Conservation (phyloP, 2,329 filamentous ascomycete genomes). For the Pseudogymnoascus sp. region DNA sequence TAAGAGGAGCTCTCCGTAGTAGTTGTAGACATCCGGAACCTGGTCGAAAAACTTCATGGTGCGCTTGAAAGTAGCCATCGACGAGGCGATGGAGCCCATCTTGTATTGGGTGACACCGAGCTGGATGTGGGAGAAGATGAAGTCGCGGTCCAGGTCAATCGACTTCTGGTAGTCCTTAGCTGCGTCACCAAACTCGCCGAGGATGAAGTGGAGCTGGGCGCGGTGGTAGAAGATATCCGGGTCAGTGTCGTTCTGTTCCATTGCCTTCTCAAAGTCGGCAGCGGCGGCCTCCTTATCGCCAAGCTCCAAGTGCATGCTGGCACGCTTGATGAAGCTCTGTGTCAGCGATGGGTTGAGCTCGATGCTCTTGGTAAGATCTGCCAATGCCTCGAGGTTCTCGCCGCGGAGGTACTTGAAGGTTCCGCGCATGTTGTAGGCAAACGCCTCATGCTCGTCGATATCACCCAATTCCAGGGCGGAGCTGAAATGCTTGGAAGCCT, state of each 20-base stretch:
- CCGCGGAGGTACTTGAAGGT: conserved; percentile 92
- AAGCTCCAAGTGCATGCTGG: conserved; percentile 93
- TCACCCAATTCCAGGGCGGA: conserved; percentile 76
- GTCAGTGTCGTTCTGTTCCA: conserved; percentile 76
- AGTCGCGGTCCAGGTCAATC: conserved; percentile 88
- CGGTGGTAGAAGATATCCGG: conserved; percentile 99
- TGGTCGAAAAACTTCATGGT: conserved; percentile 98
- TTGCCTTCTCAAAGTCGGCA: conserved; percentile 77
- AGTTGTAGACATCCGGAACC: conserved; percentile 97
- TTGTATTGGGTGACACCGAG: conserved; percentile 99
- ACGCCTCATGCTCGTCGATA: conserved; percentile 73
- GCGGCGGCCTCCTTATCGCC: conserved; percentile 81
- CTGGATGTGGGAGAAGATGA: conserved; percentile 99
- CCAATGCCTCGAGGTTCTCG: conserved; percentile 72
- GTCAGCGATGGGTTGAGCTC: conserved; percentile 81
- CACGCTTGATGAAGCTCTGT: conserved; percentile 97
- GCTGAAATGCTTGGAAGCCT: conserved; percentile 78
- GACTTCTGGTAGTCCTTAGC: conserved; percentile 99
- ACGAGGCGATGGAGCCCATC: conserved; percentile 95
- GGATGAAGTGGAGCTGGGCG: conserved; percentile 96
- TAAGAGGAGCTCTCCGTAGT: conserved; percentile 93
- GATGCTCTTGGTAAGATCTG: conserved; percentile 85
- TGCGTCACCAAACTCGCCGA: conserved; percentile 83
- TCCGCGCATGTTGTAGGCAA: conserved; percentile 92
- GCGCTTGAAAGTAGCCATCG: conserved; percentile 94